A percentile compares a stretch with the other conserved stretches of the same genome.
phyloP scores from a whole-genome alignment of 768 basidiomycete genomes.

The Xerocomus spinulosus region DNA sequence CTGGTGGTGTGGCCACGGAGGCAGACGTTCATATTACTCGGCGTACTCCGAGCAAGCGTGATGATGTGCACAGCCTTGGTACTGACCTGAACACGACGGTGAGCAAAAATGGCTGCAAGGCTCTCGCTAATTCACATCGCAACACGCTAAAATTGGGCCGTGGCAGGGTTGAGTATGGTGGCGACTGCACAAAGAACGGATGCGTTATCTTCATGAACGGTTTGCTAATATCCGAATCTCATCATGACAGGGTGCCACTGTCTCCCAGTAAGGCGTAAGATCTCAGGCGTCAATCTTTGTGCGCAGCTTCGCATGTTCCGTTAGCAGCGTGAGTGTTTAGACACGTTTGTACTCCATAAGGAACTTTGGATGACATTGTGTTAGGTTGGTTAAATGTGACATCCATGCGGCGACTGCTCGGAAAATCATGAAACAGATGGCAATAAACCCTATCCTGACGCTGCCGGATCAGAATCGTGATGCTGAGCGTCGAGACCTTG shows the following conservation, averaged over 20 bases:
- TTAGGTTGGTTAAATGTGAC: neutral
- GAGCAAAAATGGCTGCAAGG: no score
- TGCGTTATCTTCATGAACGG: neutral
- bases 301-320: neutral
- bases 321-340: neutral
- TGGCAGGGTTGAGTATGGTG: neutral
- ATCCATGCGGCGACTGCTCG: slow-evolving; percentile 2
- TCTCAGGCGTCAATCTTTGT: slow-evolving; percentile 18
- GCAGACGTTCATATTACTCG: neutral
- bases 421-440: slow-evolving; percentile 4
- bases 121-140: neutral
- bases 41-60: neutral
- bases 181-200: slow-evolving; percentile 10
- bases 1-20: neutral
- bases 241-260: neutral
- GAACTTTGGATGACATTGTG: neutral
- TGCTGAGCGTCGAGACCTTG: neutral
- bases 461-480: slow-evolving; percentile 4
- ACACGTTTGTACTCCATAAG: slow-evolving; percentile 1
- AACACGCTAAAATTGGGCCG: neutral
- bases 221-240: neutral
- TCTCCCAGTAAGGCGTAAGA: neutral
- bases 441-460: neutral
- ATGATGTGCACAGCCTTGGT: neutral
- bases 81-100: neutral